Conservation (phyloP, 768 basidiomycete genomes). For the Tulasnella sp. region DNA sequence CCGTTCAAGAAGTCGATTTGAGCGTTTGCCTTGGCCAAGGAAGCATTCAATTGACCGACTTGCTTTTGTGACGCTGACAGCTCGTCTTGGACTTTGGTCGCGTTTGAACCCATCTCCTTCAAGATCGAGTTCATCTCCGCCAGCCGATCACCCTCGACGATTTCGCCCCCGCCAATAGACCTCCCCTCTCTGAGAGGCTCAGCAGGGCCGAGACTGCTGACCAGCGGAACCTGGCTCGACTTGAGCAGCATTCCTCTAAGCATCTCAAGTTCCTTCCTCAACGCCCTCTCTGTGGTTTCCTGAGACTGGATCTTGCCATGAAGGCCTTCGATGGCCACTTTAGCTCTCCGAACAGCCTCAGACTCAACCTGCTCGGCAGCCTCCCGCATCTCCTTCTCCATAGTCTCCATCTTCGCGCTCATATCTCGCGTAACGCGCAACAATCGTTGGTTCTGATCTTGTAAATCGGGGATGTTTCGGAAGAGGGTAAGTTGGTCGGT, state of each 20-base stretch:
- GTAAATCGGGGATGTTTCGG: conserved; percentile 63
- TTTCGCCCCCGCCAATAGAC: conserved; percentile 22
- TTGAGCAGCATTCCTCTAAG: conserved; percentile 61
- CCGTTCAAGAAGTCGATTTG: conserved; percentile 69
- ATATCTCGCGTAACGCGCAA: conserved; percentile 73
- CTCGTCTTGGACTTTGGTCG: conserved; percentile 60
- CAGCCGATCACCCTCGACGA: neutral
- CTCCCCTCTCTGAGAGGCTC: neutral
- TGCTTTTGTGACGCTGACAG: conserved; percentile 52
- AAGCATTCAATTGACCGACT: conserved; percentile 46
- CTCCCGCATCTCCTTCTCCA: conserved; percentile 65
- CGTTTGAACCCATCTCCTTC: conserved; percentile 65
- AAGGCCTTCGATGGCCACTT: conserved; percentile 70
- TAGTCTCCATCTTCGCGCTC: conserved; percentile 70
- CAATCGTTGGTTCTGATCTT: conserved; percentile 83
- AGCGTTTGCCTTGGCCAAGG: conserved; percentile 72
- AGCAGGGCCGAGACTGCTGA: conserved; percentile 6
- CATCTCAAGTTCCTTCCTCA: conserved; percentile 79
- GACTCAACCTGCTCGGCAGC: conserved; percentile 59
- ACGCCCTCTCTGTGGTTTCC: conserved; percentile 65
- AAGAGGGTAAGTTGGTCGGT: conserved; percentile 82
- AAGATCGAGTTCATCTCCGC: conserved; percentile 13
- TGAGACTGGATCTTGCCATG: conserved; percentile 67
- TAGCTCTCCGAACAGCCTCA: conserved; percentile 69
- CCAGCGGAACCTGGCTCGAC: conserved; percentile 28